Evolutionary conservation across 768 basidiomycete species (phyloP), one percentile per base, ranked within the genome.

Genomic region (Leccinellum rugosiceps): DNA sequence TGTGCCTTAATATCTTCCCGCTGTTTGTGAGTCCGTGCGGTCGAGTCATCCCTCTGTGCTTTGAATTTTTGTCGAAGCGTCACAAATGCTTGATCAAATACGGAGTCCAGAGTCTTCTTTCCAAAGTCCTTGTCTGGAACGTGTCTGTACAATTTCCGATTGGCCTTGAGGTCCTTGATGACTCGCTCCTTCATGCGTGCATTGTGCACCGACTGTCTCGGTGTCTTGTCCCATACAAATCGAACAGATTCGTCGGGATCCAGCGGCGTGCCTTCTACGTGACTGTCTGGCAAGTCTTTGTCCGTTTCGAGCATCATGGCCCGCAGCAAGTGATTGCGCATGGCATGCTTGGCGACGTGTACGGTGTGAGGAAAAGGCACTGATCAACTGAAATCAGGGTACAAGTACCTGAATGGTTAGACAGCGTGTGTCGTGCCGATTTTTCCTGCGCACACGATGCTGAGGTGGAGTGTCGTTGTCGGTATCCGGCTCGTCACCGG

Each of bases 221-320:
- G 76, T 2, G 89, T 91, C 68, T 88, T 88, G 59, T 86, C 83
- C 89, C 89, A 91, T 4, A 89, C 84, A 61, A 90, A 90, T 19
- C 88, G 84, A 14, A 90, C 76, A 1, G 87, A 81, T n/a, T 84
- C 79, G 21, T 76, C 67, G 11, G 75, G 64, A 3, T 71, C 74
- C 1, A 84, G 63, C 3, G 72, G 63, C 11, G 69, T 73, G 15
- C 82, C 85, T 64, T 90, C 88, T 10, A 64, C 62, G 63, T 88
- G 82, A 52, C 80, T 83, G 55, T 82, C 81, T 1, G 89, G 89
- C 8, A 90, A 73, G 1, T 79, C 66, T 57, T 83, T 82, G 62
- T 84, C 86, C 35, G 69, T 77, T 7, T 79, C 75, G 6, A 87
- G 56, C 19, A 76, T 72, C 84, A 91, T 87, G 51, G 80, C 69